Percentiles rank a stretch among this genome's conserved stretches.
Evolutionary conservation across 169 alveolate species (phyloP).

Genomic region (Cryptosporidium ryanae): DNA sequence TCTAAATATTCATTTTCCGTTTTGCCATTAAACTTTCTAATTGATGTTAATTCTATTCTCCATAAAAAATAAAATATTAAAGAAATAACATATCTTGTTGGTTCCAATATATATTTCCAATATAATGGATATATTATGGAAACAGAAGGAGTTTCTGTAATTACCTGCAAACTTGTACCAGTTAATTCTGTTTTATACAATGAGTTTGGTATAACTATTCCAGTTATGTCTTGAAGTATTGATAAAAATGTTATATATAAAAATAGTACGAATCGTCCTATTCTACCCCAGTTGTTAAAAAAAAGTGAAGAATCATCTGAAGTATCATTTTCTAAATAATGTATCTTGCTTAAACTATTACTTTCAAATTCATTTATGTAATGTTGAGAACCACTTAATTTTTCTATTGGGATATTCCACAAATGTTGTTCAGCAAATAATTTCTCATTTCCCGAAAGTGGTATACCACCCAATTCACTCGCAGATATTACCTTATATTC

Average conservation of each 20-base stretch:
- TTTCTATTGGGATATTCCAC: conserved; percentile 30
- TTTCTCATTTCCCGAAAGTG: conserved; percentile 65
- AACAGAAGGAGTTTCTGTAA: conserved; percentile 56
- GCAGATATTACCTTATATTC: conserved; percentile 59
- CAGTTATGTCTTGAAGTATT: conserved; percentile 42
- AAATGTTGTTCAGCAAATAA: conserved; percentile 64
- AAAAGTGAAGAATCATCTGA: conserved; percentile 38
- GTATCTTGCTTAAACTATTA: neutral
- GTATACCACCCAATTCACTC: conserved; percentile 26
- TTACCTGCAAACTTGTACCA: conserved; percentile 26
- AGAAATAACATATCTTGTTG: conserved; percentile 37
- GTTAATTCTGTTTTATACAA: conserved; percentile 47
- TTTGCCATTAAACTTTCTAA: conserved; percentile 14
- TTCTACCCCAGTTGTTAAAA: conserved; percentile 63
- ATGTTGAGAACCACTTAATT: neutral
- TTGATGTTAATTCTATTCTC: conserved; percentile 35
- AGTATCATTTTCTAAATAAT: neutral
- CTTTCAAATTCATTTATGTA: neutral
- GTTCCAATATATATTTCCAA: conserved; percentile 60
- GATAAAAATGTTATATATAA: conserved; percentile 36
- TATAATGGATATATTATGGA: conserved; percentile 42
- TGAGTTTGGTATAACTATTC: conserved; percentile 59
- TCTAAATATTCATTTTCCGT: conserved; percentile 14
- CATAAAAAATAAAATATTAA: conserved; percentile 32
- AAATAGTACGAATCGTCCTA: conserved; percentile 38